Evolutionary conservation across 2,329 filamentous ascomycete species (phyloP), one percentile per base, ranked within the genome.

Genomic region (Pezicula carpinea): DNA sequence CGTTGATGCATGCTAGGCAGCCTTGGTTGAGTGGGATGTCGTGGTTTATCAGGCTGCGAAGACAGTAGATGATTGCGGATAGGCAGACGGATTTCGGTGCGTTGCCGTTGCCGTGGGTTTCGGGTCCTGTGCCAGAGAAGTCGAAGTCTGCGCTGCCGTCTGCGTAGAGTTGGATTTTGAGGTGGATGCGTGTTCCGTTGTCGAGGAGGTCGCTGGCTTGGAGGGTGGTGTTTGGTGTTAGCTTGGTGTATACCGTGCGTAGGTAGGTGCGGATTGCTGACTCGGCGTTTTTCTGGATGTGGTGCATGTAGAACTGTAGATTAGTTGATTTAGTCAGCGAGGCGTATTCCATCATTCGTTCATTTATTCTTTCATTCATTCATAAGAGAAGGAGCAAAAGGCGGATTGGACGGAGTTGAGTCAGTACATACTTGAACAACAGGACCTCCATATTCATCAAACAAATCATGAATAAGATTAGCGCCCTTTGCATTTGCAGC

Each of bases 21-120:
- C 88, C 88, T 65, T 92, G 87, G 69, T 92, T 92, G 5, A 92
- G 75, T 0, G 87, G 88, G n/a, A 92, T 89, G 57, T 90, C 85
- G 49, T 87, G 79, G 35, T 77, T 81, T 59, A 92, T 88, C 51
- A 93, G 74, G 57, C 83, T 87, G 36, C 87, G 80, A 7, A 92
- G 72, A 56, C 84, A 87, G 73, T 92, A 92, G 61, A 92, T 91
- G 59, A 91, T 89, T 38, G 86, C 87, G 19, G 79, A 85, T 67
- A 85, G 88, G 0, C 85, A 89, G 38, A 91, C 85, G 2, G 87
- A 86, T 64, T 87, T 79, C 0, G 87, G 87, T 0, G 87, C 87
- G 59, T 91, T 91, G 66, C 83, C 82, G 59, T 89, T 89, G 26
- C 74, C 74, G 56, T 87, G 87, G 0, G 88, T 83, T 64, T 91